Evolutionary conservation across 306 rosid genomes (phyloP).

Genomic region (Oemleria cerasiformis): DNA sequence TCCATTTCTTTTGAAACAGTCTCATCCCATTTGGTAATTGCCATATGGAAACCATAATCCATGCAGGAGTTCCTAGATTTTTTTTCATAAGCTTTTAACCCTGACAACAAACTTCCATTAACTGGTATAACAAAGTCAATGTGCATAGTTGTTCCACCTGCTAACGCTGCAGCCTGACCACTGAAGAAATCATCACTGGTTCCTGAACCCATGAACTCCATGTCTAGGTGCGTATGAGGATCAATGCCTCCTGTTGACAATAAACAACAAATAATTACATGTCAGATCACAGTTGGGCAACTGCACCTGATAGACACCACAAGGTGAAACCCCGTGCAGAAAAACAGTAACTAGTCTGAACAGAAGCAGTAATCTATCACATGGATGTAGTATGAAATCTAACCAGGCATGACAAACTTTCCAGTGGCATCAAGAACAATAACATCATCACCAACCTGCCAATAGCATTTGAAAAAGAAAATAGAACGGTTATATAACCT

Average conservation of each 20-base stretch:
- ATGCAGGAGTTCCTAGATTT: conserved; percentile 76
- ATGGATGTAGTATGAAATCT: conserved; percentile 15
- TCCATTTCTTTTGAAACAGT: conserved; percentile 81
- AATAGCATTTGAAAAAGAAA: conserved; percentile 16
- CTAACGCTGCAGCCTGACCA: conserved; percentile 98
- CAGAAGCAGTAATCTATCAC: background rate
- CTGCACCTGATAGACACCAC: background rate
- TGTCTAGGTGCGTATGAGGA: conserved; percentile 85
- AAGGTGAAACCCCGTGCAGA: background rate
- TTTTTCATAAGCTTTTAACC: conserved; percentile 75
- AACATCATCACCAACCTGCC: conserved; percentile 79
- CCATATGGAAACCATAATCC: conserved; percentile 99
- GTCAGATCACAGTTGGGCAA: background rate
- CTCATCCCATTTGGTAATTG: conserved; percentile 91
- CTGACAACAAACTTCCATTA: conserved; percentile 65
- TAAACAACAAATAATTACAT: conserved; percentile 22
- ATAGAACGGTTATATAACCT: background rate
- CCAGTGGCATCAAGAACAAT: conserved; percentile 82
- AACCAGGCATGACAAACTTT: conserved; percentile 97
- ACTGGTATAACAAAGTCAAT: conserved; percentile 83
- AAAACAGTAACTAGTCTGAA: background rate
- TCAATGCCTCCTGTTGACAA: conserved; percentile 84
- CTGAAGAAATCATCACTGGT: conserved; percentile 79
- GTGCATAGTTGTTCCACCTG: conserved; percentile 98
- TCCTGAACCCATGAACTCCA: conserved; percentile 63